These are phyloP conservation scores for Candida schatavii DNA, from an alignment of 805 yeast genomes.

Conservation along the genomic window DNA sequence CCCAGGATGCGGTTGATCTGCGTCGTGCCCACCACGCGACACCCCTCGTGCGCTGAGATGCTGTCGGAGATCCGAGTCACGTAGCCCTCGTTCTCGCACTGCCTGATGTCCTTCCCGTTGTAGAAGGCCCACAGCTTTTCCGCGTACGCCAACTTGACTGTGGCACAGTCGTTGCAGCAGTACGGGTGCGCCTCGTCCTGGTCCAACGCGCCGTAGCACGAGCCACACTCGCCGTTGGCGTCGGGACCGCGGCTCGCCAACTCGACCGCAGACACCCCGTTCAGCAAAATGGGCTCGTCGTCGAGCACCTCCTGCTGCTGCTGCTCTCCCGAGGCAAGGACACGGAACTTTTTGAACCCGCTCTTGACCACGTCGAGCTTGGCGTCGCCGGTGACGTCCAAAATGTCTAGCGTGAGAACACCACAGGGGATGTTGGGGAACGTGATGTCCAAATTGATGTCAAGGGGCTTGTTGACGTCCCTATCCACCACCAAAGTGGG, in stretches of 20 bases:
- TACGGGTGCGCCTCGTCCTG: conserved; percentile 43
- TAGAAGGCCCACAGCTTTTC: conserved; percentile 80
- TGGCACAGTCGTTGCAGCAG: conserved; percentile 85
- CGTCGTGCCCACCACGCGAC: conserved; percentile 79
- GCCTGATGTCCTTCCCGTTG: conserved; percentile 84
- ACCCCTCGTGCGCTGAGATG: conserved; percentile 67
- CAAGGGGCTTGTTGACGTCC: conserved; percentile 69
- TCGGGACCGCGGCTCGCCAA: conserved; percentile 25
- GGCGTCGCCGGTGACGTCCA: conserved; percentile 85
- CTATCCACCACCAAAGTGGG: conserved; percentile 91
- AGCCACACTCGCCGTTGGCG: conserved; percentile 61
- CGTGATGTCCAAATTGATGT: conserved; percentile 74
- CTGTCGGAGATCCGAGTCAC: conserved; percentile 58
- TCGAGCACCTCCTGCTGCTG: conserved; percentile 44
- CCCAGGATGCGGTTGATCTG: conserved; percentile 84
- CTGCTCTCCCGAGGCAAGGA: conserved; percentile 31
- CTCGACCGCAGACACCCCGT: conserved; percentile 24
- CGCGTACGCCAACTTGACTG: conserved; percentile 78
- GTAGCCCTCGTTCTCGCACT: conserved; percentile 88
- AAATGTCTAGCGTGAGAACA: conserved; percentile 71
- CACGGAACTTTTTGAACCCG: conserved; percentile 70
- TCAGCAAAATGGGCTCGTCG: conserved; percentile 21
- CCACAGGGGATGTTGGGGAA: conserved; percentile 90
- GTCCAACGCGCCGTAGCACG: conserved; percentile 83
- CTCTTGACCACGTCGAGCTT: conserved; percentile 69